phyloP scores from a whole-genome alignment of 2,329 filamentous ascomycete genomes.

The Hypomyces rosellus region DNA sequence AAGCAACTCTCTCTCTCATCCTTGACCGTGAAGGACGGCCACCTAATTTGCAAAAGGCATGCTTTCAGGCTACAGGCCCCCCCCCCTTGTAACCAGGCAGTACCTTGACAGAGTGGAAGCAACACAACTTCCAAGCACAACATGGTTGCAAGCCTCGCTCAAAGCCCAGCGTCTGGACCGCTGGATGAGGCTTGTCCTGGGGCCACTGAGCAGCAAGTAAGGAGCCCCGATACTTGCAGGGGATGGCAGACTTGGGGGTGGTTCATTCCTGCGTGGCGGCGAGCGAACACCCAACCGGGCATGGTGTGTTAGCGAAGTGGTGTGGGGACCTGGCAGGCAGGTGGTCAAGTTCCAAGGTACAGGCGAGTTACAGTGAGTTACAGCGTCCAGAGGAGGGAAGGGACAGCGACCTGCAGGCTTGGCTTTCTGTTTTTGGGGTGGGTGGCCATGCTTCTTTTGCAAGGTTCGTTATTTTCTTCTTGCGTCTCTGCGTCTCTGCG shows the following conservation, averaged over 20 bases:
- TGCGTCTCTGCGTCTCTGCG: too few species aligned
- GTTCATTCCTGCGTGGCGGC: conserved; percentile 11
- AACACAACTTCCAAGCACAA: too few species aligned
- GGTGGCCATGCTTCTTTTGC: background rate
- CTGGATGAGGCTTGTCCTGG: too few species aligned
- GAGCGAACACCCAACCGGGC: conserved; percentile 10
- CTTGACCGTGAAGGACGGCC: too few species aligned
- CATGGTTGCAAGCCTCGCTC: too few species aligned
- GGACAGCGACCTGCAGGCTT: background rate
- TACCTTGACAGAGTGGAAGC: too few species aligned
- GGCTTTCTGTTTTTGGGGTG: background rate
- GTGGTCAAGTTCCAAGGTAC: background rate
- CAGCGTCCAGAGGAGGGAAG: background rate
- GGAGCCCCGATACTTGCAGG: background rate
- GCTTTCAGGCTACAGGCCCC: too few species aligned
- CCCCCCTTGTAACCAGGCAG: too few species aligned
- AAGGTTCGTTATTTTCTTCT: background rate
- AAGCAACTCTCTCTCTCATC: too few species aligned
- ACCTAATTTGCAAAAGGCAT: too few species aligned
- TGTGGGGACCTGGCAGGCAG: conserved; percentile 9
- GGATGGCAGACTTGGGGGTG: background rate
- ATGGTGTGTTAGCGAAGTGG: conserved; percentile 9
- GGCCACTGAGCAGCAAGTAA: background rate
- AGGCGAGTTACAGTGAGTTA: conserved; percentile 2
- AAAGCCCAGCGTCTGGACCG: too few species aligned